Conservation (phyloP, 768 basidiomycete species). For the Suillus spraguei region DNA sequence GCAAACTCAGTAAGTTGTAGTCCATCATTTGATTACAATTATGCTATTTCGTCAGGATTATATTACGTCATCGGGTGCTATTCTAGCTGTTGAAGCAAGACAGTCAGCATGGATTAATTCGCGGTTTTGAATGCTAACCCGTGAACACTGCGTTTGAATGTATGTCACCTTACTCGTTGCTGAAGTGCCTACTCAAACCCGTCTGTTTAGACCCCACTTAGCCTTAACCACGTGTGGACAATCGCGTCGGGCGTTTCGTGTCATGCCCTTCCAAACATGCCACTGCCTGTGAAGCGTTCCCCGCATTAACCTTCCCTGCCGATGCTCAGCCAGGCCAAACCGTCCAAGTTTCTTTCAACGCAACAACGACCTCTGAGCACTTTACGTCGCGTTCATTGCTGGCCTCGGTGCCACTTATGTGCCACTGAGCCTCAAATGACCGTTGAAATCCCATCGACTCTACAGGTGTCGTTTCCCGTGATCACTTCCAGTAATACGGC, state of each 20-base stretch:
- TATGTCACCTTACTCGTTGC: slow-evolving; percentile 10
- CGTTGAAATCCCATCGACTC: slow-evolving; percentile 27
- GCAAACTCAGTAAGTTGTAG: slow-evolving; percentile 24
- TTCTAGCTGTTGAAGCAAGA: no score
- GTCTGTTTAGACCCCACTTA: slow-evolving; percentile 36
- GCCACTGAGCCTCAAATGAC: slow-evolving; percentile 26
- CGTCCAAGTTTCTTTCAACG: slow-evolving; percentile 32
- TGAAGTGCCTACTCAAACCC: neutral
- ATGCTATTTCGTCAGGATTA: slow-evolving; percentile 41
- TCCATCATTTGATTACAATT: no score
- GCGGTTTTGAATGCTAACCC: slow-evolving; percentile 41
- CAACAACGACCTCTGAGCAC: slow-evolving; percentile 15
- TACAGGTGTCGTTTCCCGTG: slow-evolving; percentile 38
- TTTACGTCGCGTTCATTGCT: slow-evolving; percentile 37
- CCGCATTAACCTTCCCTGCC: slow-evolving; percentile 39
- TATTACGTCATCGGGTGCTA: no score
- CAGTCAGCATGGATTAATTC: no score
- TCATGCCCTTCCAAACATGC: slow-evolving; percentile 51
- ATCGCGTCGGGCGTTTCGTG: slow-evolving; percentile 46
- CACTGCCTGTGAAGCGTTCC: slow-evolving; percentile 53
- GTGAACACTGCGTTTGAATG: slow-evolving; percentile 52
- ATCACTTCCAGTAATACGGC: slow-evolving; percentile 32
- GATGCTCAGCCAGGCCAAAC: slow-evolving; percentile 33
- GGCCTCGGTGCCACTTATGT: slow-evolving; percentile 37
- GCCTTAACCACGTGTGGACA: slow-evolving; percentile 48